These are phyloP conservation scores for Lachnellula cervina DNA, from an alignment of 2,329 filamentous ascomycete species.

Conservation along the genomic window DNA sequence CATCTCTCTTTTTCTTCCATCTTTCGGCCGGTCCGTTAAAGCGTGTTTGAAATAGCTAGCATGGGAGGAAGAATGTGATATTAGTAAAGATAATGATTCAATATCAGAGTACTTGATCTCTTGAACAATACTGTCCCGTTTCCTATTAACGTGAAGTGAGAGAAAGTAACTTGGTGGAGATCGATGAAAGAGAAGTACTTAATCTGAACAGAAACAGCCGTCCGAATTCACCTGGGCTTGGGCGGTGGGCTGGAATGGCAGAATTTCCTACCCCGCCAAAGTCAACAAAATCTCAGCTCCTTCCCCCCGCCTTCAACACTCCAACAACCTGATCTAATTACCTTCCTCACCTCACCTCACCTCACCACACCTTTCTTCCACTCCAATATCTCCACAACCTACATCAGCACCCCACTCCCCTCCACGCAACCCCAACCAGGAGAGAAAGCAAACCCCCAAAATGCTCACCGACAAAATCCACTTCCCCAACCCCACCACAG, in stretches of 20 bases:
- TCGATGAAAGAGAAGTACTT: background rate
- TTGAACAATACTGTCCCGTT: background rate
- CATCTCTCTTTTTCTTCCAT: constrained; percentile 1
- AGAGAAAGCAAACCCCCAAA: background rate
- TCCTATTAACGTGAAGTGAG: background rate
- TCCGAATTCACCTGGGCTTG: background rate
- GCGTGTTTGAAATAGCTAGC: constrained; percentile 6
- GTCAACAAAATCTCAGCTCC: background rate
- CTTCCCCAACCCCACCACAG: constrained; percentile 34
- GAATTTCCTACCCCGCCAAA: background rate
- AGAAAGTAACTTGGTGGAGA: background rate
- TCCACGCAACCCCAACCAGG: too few relatives aligned
- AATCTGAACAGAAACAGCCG: background rate
- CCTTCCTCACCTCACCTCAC: too few relatives aligned
- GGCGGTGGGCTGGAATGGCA: background rate
- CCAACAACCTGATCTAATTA: too few relatives aligned
- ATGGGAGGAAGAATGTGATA: constrained; percentile 6
- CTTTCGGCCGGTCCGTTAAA: constrained; percentile 17
- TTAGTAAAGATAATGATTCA: constrained; percentile 21
- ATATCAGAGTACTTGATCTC: background rate
- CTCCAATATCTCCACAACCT: too few relatives aligned
- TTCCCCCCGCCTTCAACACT: background rate
- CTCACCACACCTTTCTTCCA: too few relatives aligned
- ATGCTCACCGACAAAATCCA: constrained; percentile 48
- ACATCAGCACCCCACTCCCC: too few relatives aligned